These are phyloP conservation scores for Clathrospora elynae DNA, from an alignment of 2,329 filamentous ascomycete genomes.

Conservation along the genomic window DNA sequence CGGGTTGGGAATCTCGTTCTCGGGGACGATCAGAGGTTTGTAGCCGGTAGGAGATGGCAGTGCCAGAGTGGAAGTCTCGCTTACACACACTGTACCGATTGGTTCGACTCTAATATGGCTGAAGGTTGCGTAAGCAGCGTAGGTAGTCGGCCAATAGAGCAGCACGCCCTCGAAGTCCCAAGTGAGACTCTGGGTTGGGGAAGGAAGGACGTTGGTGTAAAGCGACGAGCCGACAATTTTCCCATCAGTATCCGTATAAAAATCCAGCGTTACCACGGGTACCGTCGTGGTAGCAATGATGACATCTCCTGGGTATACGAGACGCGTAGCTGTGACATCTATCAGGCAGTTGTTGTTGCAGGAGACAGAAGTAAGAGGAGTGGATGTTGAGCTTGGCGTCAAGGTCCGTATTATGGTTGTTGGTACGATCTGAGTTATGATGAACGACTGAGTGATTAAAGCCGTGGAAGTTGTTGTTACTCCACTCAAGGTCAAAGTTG, in stretches of 20 bases:
- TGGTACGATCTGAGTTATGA: slow-evolving; percentile 24
- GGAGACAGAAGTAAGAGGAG: slow-evolving; percentile 22
- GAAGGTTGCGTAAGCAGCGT: slow-evolving; percentile 40
- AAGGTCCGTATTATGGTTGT: slow-evolving; percentile 33
- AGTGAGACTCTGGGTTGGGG: slow-evolving; percentile 26
- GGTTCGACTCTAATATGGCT: slow-evolving; percentile 33
- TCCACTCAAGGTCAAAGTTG: slow-evolving; percentile 35
- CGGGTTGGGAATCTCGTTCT: slow-evolving; percentile 28
- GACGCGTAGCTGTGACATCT: slow-evolving; percentile 36
- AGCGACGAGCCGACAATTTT: slow-evolving; percentile 21
- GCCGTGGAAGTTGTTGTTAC: slow-evolving; percentile 28
- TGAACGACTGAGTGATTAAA: slow-evolving; percentile 22
- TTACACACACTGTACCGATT: slow-evolving; percentile 28
- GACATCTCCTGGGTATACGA: slow-evolving; percentile 38
- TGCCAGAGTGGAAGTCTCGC: slow-evolving; percentile 17
- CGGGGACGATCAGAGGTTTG: slow-evolving; percentile 29
- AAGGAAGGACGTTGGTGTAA: slow-evolving; percentile 16
- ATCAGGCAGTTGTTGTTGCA: slow-evolving; percentile 40
- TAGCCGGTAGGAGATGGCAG: slow-evolving; percentile 38
- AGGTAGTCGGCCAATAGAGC: slow-evolving; percentile 42
- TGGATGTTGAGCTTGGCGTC: slow-evolving; percentile 21
- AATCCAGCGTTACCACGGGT: slow-evolving; percentile 30
- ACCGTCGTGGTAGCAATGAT: slow-evolving; percentile 18
- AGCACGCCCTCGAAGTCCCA: slow-evolving; percentile 34
- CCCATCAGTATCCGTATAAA: slow-evolving; percentile 24